Conservation (phyloP, 2,329 filamentous ascomycete genomes). For the Aspergillus sojae region DNA sequence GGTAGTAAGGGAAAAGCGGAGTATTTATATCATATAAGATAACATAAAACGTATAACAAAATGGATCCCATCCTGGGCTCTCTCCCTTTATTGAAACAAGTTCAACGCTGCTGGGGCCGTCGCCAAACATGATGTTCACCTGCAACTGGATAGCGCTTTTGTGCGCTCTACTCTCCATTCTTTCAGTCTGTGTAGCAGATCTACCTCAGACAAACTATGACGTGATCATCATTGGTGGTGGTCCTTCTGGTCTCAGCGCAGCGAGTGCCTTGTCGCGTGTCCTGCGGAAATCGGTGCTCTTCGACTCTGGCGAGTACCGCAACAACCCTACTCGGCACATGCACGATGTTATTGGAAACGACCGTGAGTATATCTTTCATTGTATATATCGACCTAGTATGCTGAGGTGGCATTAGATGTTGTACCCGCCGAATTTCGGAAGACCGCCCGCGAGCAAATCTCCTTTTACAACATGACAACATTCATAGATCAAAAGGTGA, state of each 20-base stretch:
- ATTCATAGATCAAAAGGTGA: neutral
- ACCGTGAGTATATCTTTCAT: slow-evolving; percentile 44
- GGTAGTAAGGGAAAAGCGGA: neutral
- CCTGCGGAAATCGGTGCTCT: slow-evolving; percentile 57
- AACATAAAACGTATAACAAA: neutral
- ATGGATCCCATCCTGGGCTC: neutral
- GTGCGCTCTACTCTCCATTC: neutral
- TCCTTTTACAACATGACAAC: neutral
- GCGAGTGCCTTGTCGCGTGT: slow-evolving; percentile 62
- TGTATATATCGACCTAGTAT: neutral
- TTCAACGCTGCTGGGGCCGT: neutral
- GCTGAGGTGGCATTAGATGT: neutral
- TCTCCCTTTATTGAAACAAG: neutral
- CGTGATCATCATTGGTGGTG: slow-evolving; percentile 59
- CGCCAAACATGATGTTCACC: neutral
- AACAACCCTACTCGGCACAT: slow-evolving; percentile 59
- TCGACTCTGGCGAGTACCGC: slow-evolving; percentile 62
- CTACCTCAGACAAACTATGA: slow-evolving; percentile 48
- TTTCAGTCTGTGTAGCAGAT: slow-evolving; percentile 1
- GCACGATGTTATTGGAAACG: slow-evolving; percentile 62
- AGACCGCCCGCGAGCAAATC: neutral
- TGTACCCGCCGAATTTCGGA: neutral
- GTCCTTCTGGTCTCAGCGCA: slow-evolving; percentile 57
- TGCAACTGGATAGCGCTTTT: neutral
- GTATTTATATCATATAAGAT: neutral